Conservation (phyloP, 345 rosid species). For the Aurinia saxatilis region DNA sequence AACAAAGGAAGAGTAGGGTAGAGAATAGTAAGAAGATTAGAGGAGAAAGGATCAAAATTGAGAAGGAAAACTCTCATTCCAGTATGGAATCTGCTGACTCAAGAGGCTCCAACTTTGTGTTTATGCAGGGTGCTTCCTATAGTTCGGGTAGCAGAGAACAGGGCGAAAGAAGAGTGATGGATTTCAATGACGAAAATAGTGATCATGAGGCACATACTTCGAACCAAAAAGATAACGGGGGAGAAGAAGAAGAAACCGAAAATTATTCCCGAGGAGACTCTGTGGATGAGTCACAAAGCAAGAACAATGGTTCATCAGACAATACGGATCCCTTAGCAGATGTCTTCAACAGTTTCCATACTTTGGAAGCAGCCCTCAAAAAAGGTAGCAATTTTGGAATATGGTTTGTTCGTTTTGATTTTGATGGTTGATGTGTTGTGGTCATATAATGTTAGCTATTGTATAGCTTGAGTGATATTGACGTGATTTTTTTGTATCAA, state of each 20-base stretch:
- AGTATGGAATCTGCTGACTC: constrained; percentile 74
- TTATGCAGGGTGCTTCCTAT: constrained; percentile 52
- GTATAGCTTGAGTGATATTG: not conserved
- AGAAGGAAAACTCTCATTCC: constrained; percentile 79
- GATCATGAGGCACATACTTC: constrained; percentile 35
- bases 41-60: constrained; percentile 75
- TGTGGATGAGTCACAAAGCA: constrained; percentile 36
- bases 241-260: constrained; percentile 35
- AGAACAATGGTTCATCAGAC: constrained; percentile 30
- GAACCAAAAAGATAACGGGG: not conserved
- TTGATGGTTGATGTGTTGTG: not conserved
- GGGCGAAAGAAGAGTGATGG: constrained; percentile 41
- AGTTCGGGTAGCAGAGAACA: constrained; percentile 50
- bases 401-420: not conserved
- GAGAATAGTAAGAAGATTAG: constrained; percentile 69
- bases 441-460: too few species aligned
- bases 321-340: constrained; percentile 49
- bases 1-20: constrained; percentile 39
- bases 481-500: not conserved
- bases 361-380: constrained; percentile 59
- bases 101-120: constrained; percentile 76
- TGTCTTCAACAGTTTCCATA: constrained; percentile 44
- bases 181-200: constrained; percentile 47
- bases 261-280: constrained; percentile 39
- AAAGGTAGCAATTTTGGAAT: constrained; percentile 36